Evolutionary conservation across 2,329 filamentous ascomycete genomes (phyloP), one percentile per base, ranked within the genome.

Genomic region (Talaromyces amestolkiae): DNA sequence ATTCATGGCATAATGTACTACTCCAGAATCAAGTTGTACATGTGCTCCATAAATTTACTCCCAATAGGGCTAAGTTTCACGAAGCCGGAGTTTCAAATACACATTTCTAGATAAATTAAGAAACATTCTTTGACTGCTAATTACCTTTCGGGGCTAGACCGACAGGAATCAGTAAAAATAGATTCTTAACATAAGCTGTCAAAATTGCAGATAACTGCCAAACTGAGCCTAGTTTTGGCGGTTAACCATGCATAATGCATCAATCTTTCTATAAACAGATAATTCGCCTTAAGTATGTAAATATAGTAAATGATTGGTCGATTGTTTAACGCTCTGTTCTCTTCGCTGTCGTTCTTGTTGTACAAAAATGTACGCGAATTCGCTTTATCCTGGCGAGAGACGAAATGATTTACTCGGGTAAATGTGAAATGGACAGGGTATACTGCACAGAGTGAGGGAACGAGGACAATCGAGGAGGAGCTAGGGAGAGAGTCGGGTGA

Each of bases 61-160:
- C 37, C 33, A 53, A 56, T 47, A 37, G 27, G 59, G 59, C 19
- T 19, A 51, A 53, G 59, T 53, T 35, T 15, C 11, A 58, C 47
- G 47, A 62, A 22, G 15, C 47, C 33, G 51, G 49, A 31, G 51
- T 63, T 63, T 63, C 61, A 35, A 10, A 27, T 7, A 3, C 3
- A 45, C 61, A 47, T 19, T 58, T 58, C 17, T 31, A 51, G 61
- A 58, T 63, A 58, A 58, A 58, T 63, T 63, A 63, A 58, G 61
- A 54, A 63, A 63, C 61, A 47, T 58, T 35, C 22, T 35, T 49
- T 31, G 15, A 22, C 17, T 24, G 31, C 24, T 61, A 43, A 54
- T 22, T 51, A n/a, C 37, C 22, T n/a, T 11, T 24, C 8, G 37
- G 24, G 60, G 24, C 9, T 39, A 62, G 60, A 37, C n/a, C n/a